Evolutionary conservation across 495 filamentous ascomycete species (phyloP), one percentile per base, ranked within the genome.

Genomic region (Neurospora sp.): DNA sequence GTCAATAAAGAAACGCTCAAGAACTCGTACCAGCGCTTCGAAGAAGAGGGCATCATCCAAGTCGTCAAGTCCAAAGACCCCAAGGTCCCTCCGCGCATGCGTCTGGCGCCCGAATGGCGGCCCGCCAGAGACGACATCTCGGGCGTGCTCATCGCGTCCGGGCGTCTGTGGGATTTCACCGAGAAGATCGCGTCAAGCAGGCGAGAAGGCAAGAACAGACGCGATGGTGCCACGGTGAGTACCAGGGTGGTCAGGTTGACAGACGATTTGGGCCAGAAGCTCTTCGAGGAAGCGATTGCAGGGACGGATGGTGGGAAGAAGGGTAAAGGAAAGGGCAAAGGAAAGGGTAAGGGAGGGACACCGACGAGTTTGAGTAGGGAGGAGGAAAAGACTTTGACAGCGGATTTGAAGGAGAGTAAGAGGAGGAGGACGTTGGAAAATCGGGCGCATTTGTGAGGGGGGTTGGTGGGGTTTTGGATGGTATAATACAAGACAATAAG

Each of bases 1-100:
- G 96, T 99, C 75, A 99, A 98, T 84, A 97, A 97, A 72, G 94
- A 98, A 79, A 94, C 94, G 1, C 88, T 99, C 70, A 96, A 94
- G 75, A 99, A 98, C 79, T 91, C 93, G 3, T 97, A 93, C 81
- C 86, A 90, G 73, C 90, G 92, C 31, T 97, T 96, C 81, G 89
- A 93, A 73, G 94, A 97, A 78, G 94, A 97, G 75, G 94, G 93
- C 18, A 97, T 98, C 71, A 87, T 98, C 75, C 82, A 91, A 8
- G 85, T 94, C 42, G 83, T 89, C 18, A 92, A 90, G 78, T 86
- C 85, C 74, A 90, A 88, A 75, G 89, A 90, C 70, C 72, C 84
- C 16, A 86, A 85, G 59, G 82, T 85, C 16, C 87, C 86, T 2
- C 87, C 89, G 2, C 84, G 86, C 14, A 82, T 96, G 35, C 85